Evolutionary conservation across 257 asterid species (phyloP), one percentile per base, ranked within the genome.

Genomic region (Penstemon eatonii): DNA sequence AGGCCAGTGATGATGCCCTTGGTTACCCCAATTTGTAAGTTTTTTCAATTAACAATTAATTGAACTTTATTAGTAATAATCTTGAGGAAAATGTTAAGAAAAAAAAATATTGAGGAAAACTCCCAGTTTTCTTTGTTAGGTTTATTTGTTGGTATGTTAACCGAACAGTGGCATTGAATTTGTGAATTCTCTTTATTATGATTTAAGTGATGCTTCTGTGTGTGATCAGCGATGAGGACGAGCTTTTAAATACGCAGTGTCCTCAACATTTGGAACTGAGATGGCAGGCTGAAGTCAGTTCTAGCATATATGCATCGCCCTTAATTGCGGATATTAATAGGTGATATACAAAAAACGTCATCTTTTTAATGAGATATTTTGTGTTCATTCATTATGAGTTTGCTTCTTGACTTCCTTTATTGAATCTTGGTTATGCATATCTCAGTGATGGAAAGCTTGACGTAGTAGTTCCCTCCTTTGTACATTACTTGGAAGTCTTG

Each of bases 261-360:
- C 99, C 99, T 57, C 98, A 78, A 82, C 87, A 86, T 78, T 85
- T 94, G 87, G 99, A 94, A 73, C 85, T 91, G 73, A 85, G 99
- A 80, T 94, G 99, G 99, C 96, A 94, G 84, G 73, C 91, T 63
- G 99, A 94, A 89, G 96, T 94, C 77, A 94, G 98, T 81, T 89
- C 99, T 66, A 94, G 99, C 82, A 80, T 94, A 68, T 94, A 91
- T 73, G 96, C 98, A 0, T 59, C 99, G 44, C 99, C 99, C 0
- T 78, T 94, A 82, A 75, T 94, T 65, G 96, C 98, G 18, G 99
- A 94, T 85, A 91, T 94, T 73, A 94, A 94, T 87, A 87, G 96
- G 99, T 94, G 79, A 76, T 54, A 19, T 13, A 38, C 13, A 33
- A 5, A 42, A 50, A 43, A 25, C 2, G 2, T 25, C 2, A 25